Evolutionary conservation across 2,329 filamentous ascomycete genomes (phyloP).

Genomic region (Neofusicoccum cordaticola): DNA sequence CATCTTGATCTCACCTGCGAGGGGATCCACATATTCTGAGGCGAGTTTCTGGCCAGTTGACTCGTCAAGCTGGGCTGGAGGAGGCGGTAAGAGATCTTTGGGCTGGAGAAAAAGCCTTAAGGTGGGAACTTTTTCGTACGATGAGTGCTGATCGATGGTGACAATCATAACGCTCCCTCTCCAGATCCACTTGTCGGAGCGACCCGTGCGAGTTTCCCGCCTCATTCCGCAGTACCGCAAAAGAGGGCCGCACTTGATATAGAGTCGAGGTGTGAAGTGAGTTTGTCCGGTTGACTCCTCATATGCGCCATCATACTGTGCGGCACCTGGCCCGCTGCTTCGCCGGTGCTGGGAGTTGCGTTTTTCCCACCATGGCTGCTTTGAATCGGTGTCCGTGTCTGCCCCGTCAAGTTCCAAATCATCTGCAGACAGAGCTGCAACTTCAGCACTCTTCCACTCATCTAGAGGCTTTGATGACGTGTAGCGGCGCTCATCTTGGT

Average conservation of each 20-base stretch:
- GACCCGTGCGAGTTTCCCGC: slow-evolving; percentile 49
- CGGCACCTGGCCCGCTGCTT: slow-evolving; percentile 26
- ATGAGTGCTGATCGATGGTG: slow-evolving; percentile 78
- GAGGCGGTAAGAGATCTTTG: slow-evolving; percentile 75
- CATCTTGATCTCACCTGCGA: slow-evolving; percentile 82
- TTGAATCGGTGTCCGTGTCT: slow-evolving; percentile 26
- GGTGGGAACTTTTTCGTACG: slow-evolving; percentile 73
- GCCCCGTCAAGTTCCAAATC: slow-evolving; percentile 43
- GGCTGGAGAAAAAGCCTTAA: slow-evolving; percentile 84
- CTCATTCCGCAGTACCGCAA: slow-evolving; percentile 85
- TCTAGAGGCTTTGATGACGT: slow-evolving; percentile 56
- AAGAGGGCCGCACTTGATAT: slow-evolving; percentile 85
- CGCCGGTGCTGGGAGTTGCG: slow-evolving; percentile 45
- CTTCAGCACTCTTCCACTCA: slow-evolving; percentile 45
- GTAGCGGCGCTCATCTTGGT: slow-evolving; percentile 51
- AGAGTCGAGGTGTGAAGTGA: slow-evolving; percentile 77
- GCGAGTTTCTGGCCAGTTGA: slow-evolving; percentile 60
- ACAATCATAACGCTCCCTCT: slow-evolving; percentile 94
- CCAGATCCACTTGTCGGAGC: slow-evolving; percentile 74
- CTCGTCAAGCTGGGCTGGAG: slow-evolving; percentile 65
- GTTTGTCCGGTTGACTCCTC: slow-evolving; percentile 64
- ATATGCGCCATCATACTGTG: slow-evolving; percentile 59
- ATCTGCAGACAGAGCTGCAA: slow-evolving; percentile 38
- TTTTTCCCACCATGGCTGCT: slow-evolving; percentile 72
- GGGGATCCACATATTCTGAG: slow-evolving; percentile 82